phyloP scores from a whole-genome alignment of 106 monocot species.

The Dendrobium chrysotoxum region DNA sequence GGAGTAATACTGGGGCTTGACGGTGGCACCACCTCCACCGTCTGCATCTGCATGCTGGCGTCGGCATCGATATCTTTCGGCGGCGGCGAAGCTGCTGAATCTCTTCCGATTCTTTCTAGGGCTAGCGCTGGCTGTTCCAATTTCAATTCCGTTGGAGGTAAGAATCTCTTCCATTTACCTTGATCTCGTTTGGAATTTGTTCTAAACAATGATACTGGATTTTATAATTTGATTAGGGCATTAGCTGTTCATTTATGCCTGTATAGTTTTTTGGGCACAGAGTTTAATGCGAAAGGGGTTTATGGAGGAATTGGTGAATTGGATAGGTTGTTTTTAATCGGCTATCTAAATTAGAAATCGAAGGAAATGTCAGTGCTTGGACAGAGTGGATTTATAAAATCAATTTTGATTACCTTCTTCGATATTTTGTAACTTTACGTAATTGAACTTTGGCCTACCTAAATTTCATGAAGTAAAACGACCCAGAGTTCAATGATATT shows the following conservation, averaged over 20 bases:
- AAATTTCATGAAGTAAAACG: too few species aligned
- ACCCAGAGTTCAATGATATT: too few species aligned
- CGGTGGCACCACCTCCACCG: constrained; percentile 82
- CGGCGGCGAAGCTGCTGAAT: constrained; percentile 13
- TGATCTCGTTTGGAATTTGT: not conserved
- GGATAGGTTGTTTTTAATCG: not conserved
- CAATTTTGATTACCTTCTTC: not conserved
- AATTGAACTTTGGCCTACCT: not conserved
- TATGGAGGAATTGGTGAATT: not conserved
- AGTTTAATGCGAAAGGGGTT: not conserved
- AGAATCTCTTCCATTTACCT: not conserved
- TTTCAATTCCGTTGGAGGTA: constrained; percentile 95
- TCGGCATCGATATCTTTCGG: constrained; percentile 23
- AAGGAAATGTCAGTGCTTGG: not conserved
- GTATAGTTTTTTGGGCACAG: not conserved
- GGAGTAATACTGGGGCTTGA: constrained; percentile 82
- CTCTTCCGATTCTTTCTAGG: constrained; percentile 59
- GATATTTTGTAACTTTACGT: not conserved
- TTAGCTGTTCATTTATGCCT: not conserved
- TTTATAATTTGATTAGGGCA: not conserved
- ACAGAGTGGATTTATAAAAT: not conserved
- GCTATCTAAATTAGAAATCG: not conserved
- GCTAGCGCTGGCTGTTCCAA: constrained; percentile 87
- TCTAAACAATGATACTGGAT: not conserved
- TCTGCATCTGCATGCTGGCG: constrained; percentile 72